These are phyloP conservation scores for Ephemerocybe angulata DNA, from an alignment of 768 basidiomycete species.

Conservation along the genomic window DNA sequence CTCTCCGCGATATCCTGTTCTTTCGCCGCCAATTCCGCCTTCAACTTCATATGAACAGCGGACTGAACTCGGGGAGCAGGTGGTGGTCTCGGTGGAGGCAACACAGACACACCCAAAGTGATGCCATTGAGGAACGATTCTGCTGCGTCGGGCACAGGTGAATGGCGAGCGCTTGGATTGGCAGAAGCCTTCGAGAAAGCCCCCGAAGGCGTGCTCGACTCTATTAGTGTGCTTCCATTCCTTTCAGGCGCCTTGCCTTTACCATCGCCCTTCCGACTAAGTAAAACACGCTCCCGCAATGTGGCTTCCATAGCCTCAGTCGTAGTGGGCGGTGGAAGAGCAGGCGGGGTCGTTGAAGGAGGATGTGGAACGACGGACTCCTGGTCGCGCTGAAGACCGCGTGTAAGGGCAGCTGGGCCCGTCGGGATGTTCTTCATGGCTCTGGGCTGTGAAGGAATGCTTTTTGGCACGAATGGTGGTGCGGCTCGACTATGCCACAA, in stretches of 20 bases:
- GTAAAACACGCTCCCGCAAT: background rate
- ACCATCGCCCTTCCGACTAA: background rate
- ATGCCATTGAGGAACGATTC: constrained; percentile 3
- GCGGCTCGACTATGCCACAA: background rate
- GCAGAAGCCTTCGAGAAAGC: background rate
- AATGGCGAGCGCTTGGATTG: background rate
- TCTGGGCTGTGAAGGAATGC: background rate
- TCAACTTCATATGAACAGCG: constrained; percentile 12
- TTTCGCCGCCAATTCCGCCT: constrained; percentile 41
- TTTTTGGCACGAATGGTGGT: background rate
- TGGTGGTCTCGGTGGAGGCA: background rate
- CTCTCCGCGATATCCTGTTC: constrained; percentile 52
- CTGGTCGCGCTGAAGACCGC: background rate
- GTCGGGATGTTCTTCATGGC: background rate
- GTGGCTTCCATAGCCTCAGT: background rate
- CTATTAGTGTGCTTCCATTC: background rate
- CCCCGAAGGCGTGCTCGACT: background rate
- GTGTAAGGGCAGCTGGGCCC: background rate
- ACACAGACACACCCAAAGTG: background rate
- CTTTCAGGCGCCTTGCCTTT: background rate
- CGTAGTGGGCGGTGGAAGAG: background rate
- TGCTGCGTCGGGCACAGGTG: background rate
- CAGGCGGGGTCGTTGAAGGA: background rate
- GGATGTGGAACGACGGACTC: background rate
- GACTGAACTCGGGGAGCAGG: constrained; percentile 1